Base-by-base conservation (phyloP, 2,329 filamentous ascomycete species). In the Trichoderma semiorbis region DNA sequence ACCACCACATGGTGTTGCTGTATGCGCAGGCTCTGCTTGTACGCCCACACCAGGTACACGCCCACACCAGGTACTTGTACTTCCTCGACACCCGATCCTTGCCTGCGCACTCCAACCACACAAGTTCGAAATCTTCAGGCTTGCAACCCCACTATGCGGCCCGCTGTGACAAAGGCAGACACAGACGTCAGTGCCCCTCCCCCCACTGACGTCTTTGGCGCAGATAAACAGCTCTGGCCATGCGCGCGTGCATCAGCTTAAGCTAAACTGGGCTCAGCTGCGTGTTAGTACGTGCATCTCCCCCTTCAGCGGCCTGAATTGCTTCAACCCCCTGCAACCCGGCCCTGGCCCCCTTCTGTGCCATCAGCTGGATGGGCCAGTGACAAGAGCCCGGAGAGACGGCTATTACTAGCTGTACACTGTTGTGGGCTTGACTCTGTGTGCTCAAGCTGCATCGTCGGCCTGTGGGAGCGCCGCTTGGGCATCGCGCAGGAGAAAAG, bases 81-180 rank as follows among this genome's bases (percentile, higher is more conserved):
- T 7, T 50, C 8, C 3, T 12, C 10, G 36, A 39, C 36, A 39
- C 36, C 36, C 36, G 36, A 39, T 39, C 36, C 36, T 39, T 39
- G 36, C 36, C 32, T 39, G 16, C 36, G 36, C 64, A 66, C 47
- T 47, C 63, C 34, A 36, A 34, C 30, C 32, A 26, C n/a, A 50
- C 64, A 68, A 34, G 34, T 64, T 57, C n/a, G n/a, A 21, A 72
- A 71, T 70, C 68, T 55, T 64, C 68, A 71, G 69, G 61, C 60
- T 10, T 57, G 70, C 36, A 55, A 57, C 63, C 58, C 70, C 70
- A 72, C 70, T 32, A 32, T 55, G 70, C 70, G 70, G 70, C 63
- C 70, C 70, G 70, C 70, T 72, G 70, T 72, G 70, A 72, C 70
- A 72, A 72, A 72, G 47, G 26, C 55, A 64, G 47, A 58, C 21